Conservation (phyloP, 2,329 filamentous ascomycete genomes). For the Aspergillus sergii region DNA sequence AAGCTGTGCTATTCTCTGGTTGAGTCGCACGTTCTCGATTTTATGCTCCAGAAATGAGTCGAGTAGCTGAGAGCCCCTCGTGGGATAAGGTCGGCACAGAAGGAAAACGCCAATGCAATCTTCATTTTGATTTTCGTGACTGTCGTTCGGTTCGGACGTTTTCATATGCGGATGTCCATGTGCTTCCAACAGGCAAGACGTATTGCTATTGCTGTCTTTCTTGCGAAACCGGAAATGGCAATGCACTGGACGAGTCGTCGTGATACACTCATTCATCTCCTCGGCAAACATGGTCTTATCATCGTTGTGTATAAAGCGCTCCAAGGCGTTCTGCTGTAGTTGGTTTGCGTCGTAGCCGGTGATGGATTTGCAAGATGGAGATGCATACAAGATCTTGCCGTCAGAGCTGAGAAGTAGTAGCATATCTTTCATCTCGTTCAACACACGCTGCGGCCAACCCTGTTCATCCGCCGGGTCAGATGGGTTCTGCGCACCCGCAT, state of each 20-base stretch:
- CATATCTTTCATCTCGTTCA: constrained; percentile 88
- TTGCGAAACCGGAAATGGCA: constrained; percentile 82
- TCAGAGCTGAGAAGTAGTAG: constrained; percentile 84
- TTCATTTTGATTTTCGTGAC: constrained; percentile 64
- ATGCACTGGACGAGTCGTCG: constrained; percentile 74
- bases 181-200: constrained; percentile 83
- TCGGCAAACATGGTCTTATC: constrained; percentile 80
- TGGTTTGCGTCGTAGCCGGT: constrained; percentile 75
- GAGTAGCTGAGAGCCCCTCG: constrained; percentile 78
- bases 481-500: neutral
- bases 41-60: constrained; percentile 97
- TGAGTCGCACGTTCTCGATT: constrained; percentile 88
- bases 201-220: constrained; percentile 71
- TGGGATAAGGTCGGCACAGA: constrained; percentile 87
- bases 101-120: constrained; percentile 91
- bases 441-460: constrained; percentile 85
- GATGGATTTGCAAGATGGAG: constrained; percentile 71
- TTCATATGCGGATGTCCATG: constrained; percentile 89
- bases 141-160: constrained; percentile 47
- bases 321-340: constrained; percentile 73
- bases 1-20: constrained; percentile 80
- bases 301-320: constrained; percentile 82
- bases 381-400: constrained; percentile 82
- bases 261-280: constrained; percentile 87
- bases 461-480: constrained; percentile 40